Conservation (phyloP, 108 stramenopile species). For the Cyclotella atomus region DNA sequence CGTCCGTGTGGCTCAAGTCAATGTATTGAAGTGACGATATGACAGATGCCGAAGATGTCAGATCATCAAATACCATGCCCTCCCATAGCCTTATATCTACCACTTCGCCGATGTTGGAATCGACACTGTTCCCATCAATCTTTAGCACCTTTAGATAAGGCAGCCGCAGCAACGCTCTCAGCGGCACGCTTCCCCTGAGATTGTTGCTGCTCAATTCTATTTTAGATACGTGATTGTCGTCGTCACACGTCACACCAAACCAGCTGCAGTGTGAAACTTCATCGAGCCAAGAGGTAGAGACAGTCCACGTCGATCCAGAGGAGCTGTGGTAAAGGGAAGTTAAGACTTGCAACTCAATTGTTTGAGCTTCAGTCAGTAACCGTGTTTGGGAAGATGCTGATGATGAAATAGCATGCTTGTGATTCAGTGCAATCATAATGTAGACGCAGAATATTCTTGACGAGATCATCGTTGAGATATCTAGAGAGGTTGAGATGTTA, state of each 20-base stretch:
- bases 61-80: slow-evolving; percentile 7
- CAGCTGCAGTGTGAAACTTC: slow-evolving; percentile 8
- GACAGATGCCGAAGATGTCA: not conserved
- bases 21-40: slow-evolving; percentile 20
- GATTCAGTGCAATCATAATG: no score
- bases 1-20: slow-evolving; percentile 17
- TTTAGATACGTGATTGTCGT: not conserved
- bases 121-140: slow-evolving; percentile 23
- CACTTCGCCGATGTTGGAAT: not conserved
- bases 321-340: slow-evolving; percentile 4
- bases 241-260: slow-evolving; percentile 24
- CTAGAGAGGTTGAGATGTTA: no score
- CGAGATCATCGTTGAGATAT: no score
- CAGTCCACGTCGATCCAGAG: slow-evolving; percentile 17
- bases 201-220: slow-evolving; percentile 34
- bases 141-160: slow-evolving; percentile 26
- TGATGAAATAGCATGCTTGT: no score
- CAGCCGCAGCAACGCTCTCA: slow-evolving; percentile 18
- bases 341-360: slow-evolving; percentile 11
- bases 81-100: slow-evolving; percentile 7
- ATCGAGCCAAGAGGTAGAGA: slow-evolving; percentile 11
- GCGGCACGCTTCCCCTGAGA: slow-evolving; percentile 18
- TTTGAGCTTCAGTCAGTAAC: slow-evolving; percentile 4
- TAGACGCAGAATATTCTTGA: no score
- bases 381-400: no score